Percentiles rank a stretch among this genome's conserved stretches.
phyloP scores from a whole-genome alignment of 2,329 filamentous ascomycete genomes.

The Cyanodermella asteris region DNA sequence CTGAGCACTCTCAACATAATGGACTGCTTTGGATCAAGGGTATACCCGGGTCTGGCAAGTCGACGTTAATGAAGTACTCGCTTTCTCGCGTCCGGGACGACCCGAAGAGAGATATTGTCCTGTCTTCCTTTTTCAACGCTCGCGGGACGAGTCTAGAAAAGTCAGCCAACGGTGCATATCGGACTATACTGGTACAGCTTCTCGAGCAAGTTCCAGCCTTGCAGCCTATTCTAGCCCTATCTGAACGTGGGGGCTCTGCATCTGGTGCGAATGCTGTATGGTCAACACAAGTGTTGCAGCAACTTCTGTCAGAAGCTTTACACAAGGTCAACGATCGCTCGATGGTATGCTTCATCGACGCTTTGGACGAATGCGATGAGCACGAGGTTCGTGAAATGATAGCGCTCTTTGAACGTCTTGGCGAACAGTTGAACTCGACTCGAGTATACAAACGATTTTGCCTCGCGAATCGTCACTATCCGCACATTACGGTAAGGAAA shows the following conservation, averaged over 20 bases:
- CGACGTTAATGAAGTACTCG: constrained; percentile 20
- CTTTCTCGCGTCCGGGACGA: constrained; percentile 8
- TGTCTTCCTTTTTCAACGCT: constrained; percentile 13
- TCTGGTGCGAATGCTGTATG: too few species aligned
- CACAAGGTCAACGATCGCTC: constrained; percentile 8
- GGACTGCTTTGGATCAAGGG: constrained; percentile 27
- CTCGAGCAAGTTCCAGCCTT: constrained; percentile 7
- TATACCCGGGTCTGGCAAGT: constrained; percentile 26
- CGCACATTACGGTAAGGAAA: constrained; percentile 15
- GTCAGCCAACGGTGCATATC: constrained; percentile 6
- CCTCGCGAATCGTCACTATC: constrained; percentile 17
- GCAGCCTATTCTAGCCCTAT: constrained; percentile 1
- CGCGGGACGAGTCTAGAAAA: constrained; percentile 5
- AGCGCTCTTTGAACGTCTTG: constrained; percentile 15
- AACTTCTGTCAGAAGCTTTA: constrained; percentile 11
- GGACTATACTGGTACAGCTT: constrained; percentile 8
- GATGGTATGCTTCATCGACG: constrained; percentile 21
- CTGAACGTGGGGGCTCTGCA: constrained; percentile 4
- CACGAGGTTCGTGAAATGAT: constrained; percentile 18
- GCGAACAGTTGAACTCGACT: constrained; percentile 5
- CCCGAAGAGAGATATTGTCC: constrained; percentile 4
- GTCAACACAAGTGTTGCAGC: constrained; percentile 11
- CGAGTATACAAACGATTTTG: constrained; percentile 3
- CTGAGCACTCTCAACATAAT: constrained; percentile 9
- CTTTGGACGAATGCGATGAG: constrained; percentile 24